A percentile compares a stretch with the other conserved stretches of the same genome.
Conservation (phyloP, 2,329 filamentous ascomycete species). For the Ophiocordyceps australis region DNA sequence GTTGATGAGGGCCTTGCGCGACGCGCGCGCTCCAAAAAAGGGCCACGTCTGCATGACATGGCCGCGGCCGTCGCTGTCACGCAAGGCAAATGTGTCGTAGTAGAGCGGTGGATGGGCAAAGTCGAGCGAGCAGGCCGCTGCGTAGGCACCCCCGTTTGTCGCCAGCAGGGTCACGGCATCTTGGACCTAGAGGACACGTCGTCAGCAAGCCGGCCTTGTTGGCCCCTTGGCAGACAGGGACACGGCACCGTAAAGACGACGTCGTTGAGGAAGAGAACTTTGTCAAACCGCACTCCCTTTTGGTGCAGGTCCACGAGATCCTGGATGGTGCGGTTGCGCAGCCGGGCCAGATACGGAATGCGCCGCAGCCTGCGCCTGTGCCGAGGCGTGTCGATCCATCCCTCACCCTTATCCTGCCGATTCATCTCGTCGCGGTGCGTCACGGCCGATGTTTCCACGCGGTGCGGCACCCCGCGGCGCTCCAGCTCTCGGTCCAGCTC, state of each 20-base stretch:
- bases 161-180: conserved; percentile 36
- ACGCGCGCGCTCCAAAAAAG: conserved; percentile 31
- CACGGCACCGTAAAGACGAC: conserved; percentile 43
- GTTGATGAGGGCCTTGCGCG: conserved; percentile 32
- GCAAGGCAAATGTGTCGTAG: conserved; percentile 45
- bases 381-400: conserved; percentile 45
- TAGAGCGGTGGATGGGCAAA: conserved; percentile 33
- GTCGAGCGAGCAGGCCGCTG: conserved; percentile 43
- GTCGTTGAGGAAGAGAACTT: conserved; percentile 44
- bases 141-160: conserved; percentile 39
- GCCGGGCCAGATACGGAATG: conserved; percentile 47
- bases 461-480: conserved; percentile 29
- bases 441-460: conserved; percentile 36
- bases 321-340: conserved; percentile 45
- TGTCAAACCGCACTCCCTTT: conserved; percentile 34
- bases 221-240: conserved; percentile 6
- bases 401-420: conserved; percentile 21
- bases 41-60: conserved; percentile 38
- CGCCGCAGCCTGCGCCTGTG: conserved; percentile 38
- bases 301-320: conserved; percentile 33
- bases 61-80: conserved; percentile 31
- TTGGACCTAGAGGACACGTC: conserved; percentile 19
- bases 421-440: conserved; percentile 39
- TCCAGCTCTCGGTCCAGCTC: conserved; percentile 37
- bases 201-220: conserved; percentile 5